Conservation (phyloP, 139 green algal species). For the Eudorina sp. region DNA sequence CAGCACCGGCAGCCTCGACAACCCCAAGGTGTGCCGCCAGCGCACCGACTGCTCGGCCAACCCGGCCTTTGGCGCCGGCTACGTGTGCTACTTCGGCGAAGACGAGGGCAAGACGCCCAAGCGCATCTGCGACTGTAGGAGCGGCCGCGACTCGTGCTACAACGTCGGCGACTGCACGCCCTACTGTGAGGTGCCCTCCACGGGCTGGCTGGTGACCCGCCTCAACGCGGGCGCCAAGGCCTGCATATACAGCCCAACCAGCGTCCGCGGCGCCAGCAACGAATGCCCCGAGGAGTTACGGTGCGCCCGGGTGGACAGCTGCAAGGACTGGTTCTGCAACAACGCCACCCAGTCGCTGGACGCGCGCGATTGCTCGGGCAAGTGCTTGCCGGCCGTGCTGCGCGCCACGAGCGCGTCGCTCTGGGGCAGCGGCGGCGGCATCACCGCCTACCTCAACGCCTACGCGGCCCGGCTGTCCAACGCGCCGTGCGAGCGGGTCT, state of each 20-base stretch:
- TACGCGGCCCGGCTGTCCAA: background rate
- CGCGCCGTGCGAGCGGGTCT: background rate
- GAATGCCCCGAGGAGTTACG: background rate
- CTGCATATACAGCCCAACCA: background rate
- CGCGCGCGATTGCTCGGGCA: background rate
- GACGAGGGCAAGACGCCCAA: background rate
- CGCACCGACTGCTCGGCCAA: background rate
- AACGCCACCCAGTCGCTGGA: background rate
- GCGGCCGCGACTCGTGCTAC: slow-evolving; percentile 19
- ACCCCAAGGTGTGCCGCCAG: background rate
- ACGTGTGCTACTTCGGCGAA: background rate
- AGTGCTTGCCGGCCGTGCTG: background rate
- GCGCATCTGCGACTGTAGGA: background rate
- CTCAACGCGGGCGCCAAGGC: background rate
- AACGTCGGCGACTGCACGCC: background rate
- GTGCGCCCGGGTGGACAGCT: background rate
- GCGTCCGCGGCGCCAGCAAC: background rate
- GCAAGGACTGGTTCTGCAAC: slow-evolving; percentile 7
- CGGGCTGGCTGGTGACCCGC: background rate
- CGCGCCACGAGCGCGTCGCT: background rate
- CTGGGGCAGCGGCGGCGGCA: background rate
- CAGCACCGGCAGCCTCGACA: background rate
- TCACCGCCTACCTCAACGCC: background rate
- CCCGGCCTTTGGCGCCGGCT: background rate
- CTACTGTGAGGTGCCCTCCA: background rate